phyloP scores from a whole-genome alignment of 2,329 filamentous ascomycete species.

The Fusarium napiforme region DNA sequence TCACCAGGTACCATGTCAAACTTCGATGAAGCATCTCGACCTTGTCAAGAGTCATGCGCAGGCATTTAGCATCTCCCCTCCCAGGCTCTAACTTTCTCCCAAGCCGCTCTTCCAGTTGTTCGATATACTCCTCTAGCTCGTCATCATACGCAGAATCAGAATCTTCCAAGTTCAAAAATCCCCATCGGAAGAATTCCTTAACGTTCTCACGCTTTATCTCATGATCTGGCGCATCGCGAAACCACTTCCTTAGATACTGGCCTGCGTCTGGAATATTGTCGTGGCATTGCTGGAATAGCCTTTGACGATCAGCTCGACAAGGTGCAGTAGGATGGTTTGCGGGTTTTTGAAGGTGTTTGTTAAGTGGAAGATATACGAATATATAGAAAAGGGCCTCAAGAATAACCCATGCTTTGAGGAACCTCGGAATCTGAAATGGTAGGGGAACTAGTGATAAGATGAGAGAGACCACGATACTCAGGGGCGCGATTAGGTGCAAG shows the following conservation, averaged over 20 bases:
- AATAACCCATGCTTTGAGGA: conserved; percentile 56
- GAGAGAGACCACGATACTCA: conserved; percentile 59
- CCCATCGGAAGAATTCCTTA: conserved; percentile 71
- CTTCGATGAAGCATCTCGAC: conserved; percentile 66
- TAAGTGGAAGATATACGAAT: conserved; percentile 63
- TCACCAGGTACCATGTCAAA: conserved; percentile 66
- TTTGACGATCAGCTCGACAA: conserved; percentile 57
- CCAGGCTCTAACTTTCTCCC: conserved; percentile 62
- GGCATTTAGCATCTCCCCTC: conserved; percentile 60
- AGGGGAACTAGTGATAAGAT: conserved; percentile 41
- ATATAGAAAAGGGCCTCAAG: conserved; percentile 67
- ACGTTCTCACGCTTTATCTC: conserved; percentile 69
- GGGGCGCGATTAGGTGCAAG: conserved; percentile 60
- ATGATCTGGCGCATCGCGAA: conserved; percentile 60
- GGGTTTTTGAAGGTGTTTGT: conserved; percentile 60
- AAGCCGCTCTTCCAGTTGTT: conserved; percentile 61
- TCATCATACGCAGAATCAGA: conserved; percentile 58
- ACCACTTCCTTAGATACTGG: conserved; percentile 67
- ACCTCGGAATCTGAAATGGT: conserved; percentile 42
- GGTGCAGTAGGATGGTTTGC: conserved; percentile 60
- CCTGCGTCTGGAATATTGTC: conserved; percentile 63
- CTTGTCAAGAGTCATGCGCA: conserved; percentile 68
- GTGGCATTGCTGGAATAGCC: conserved; percentile 62
- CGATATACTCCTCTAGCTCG: conserved; percentile 67
- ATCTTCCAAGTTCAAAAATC: conserved; percentile 62